Evolutionary conservation across 495 filamentous ascomycete genomes (phyloP).

Genomic region (Xylaria bambusicola): DNA sequence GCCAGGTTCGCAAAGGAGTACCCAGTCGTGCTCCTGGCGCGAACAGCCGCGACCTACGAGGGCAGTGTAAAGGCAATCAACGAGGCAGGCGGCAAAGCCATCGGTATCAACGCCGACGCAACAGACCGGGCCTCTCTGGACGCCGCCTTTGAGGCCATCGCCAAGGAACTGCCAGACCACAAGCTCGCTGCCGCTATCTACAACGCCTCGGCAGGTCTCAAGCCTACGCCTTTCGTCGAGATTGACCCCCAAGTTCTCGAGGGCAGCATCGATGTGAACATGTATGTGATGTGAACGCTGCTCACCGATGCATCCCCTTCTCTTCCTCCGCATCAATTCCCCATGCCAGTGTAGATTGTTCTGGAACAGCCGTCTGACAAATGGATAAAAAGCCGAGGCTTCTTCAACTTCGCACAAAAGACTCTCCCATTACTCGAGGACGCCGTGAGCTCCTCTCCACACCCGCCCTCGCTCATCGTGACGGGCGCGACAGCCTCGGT

Average conservation of each 20-base stretch:
- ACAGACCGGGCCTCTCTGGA: slow-evolving; percentile 62
- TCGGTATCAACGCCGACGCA: slow-evolving; percentile 77
- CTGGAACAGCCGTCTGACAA: background rate
- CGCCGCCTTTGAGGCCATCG: slow-evolving; percentile 67
- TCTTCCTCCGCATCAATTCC: no score
- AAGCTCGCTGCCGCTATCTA: slow-evolving; percentile 78
- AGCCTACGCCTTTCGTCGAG: slow-evolving; percentile 82
- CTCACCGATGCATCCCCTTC: no score
- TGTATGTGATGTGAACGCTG: slow-evolving; percentile 45
- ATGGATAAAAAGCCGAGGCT: slow-evolving; percentile 57
- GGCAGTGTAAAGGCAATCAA: slow-evolving; percentile 75
- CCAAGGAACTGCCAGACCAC: slow-evolving; percentile 52
- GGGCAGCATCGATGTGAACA: slow-evolving; percentile 56
- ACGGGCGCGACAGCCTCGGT: slow-evolving; percentile 85
- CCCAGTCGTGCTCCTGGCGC: slow-evolving; percentile 73
- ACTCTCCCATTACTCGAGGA: slow-evolving; percentile 69
- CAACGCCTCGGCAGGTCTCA: slow-evolving; percentile 71
- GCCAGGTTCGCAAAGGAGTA: slow-evolving; percentile 70
- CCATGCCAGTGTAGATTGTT: no score
- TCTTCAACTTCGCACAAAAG: slow-evolving; percentile 75
- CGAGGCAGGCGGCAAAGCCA: slow-evolving; percentile 64
- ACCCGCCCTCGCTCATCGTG: slow-evolving; percentile 81
- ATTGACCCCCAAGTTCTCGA: slow-evolving; percentile 63
- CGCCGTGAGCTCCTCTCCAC: slow-evolving; percentile 44
- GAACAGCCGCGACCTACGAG: slow-evolving; percentile 66